Evolutionary conservation across 129 eudicot genomes (phyloP), one percentile per base, ranked within the genome.

Genomic region (Artemisia argyi): DNA sequence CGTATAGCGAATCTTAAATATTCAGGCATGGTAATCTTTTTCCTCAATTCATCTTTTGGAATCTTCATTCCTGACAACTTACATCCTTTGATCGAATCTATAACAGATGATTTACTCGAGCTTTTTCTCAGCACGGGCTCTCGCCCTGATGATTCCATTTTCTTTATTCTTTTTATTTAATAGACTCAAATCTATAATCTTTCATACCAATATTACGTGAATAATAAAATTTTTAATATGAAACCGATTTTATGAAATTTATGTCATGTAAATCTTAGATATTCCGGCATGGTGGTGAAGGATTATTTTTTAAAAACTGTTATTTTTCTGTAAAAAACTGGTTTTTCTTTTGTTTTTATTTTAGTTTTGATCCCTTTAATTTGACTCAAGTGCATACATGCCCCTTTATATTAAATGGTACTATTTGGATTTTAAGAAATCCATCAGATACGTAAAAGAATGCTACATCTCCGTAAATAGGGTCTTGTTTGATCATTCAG

Each of bases 21-120:
- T 50, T 76, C 83, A 0, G 96, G 96, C 59, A 84, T 72, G 11
- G 80, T 82, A 44, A 89, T 82, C 73, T 73, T 80, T 74, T 65
- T 50, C 71, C 71, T 72, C 15, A 89, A 73, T 8, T 86, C 86
- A 60, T 82, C 90, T 73, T 71, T 86, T 30, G 69, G 65, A 61
- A 84, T 48, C 47, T 87, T 50, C 12, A 68, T 54, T 35, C 90
- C 88, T 2, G 76, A 60, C 15, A 89, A 55, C 17, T 86, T 77
- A 76, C 77, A 69, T 9, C 85, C 91, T 65, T 72, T 87, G 8
- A 90, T 49, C 32, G 97, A 95, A 54, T 88, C 96, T 16, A 90
- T 76, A 75, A 90, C 68, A 60, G 88, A 88, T 65, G 96, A 74
- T 61, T 90, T 79, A 72, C 75, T 77, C 14, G 69, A 73, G 42